Conservation (phyloP, 2,329 filamentous ascomycete species). For the Cryphonectria nitschkei region DNA sequence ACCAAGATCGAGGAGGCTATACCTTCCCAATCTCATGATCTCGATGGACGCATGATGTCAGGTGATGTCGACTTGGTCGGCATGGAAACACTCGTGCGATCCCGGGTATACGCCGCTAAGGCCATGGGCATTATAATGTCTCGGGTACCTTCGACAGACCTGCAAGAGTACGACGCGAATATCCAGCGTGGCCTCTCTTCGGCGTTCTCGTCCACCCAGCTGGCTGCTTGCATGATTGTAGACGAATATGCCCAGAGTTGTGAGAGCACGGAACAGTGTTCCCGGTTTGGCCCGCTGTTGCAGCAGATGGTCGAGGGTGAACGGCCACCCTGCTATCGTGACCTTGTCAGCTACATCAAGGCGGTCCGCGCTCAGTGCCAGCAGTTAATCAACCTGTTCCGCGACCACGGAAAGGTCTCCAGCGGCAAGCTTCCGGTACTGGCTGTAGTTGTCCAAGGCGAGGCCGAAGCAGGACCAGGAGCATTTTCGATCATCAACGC, state of each 20-base stretch:
- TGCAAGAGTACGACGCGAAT: constrained; percentile 66
- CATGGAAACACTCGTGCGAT: constrained; percentile 83
- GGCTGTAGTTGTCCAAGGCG: constrained; percentile 91
- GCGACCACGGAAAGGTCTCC: constrained; percentile 84
- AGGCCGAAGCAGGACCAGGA: constrained; percentile 85
- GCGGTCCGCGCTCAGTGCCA: constrained; percentile 90
- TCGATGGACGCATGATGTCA: constrained; percentile 97
- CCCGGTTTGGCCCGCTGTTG: constrained; percentile 67
- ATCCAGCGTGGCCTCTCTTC: constrained; percentile 71
- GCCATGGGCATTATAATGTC: constrained; percentile 87
- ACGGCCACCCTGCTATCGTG: constrained; percentile 80
- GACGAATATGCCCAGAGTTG: constrained; percentile 81
- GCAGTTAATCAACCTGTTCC: constrained; percentile 86
- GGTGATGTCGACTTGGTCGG: constrained; percentile 95
- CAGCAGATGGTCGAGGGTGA: constrained; percentile 80
- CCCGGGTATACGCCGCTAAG: constrained; percentile 82
- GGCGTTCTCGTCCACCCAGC: constrained; percentile 81
- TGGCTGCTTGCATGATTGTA: constrained; percentile 79
- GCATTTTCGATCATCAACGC: constrained; percentile 89
- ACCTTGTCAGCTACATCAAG: constrained; percentile 87
- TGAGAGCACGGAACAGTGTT: constrained; percentile 49
- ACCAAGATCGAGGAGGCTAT: constrained; percentile 77
- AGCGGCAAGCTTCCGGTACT: constrained; percentile 75
- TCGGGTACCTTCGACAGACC: constrained; percentile 66
- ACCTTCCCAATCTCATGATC: constrained; percentile 80